Evolutionary conservation across 352 stramenopile species (phyloP).

Genomic region (Phytophthora tubulina): DNA sequence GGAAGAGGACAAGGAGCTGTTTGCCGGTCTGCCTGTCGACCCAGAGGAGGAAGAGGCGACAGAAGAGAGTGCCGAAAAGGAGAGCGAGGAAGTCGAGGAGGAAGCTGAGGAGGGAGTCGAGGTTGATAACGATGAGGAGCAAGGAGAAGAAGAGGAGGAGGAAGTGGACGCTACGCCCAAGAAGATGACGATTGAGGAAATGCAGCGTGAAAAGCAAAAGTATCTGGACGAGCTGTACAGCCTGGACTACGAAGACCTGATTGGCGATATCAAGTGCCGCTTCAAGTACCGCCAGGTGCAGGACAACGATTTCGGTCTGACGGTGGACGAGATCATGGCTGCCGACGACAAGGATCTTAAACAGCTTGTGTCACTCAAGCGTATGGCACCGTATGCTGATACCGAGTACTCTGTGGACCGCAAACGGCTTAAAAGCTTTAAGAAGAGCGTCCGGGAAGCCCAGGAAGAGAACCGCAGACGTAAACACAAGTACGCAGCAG

Average conservation of each 20-base stretch:
- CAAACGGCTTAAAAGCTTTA: constrained; percentile 78
- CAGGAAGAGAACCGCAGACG: constrained; percentile 47
- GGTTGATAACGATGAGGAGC: constrained; percentile 46
- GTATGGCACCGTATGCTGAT: constrained; percentile 95
- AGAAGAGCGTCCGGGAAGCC: constrained; percentile 66
- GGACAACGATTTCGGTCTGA: constrained; percentile 97
- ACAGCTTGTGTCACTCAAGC: constrained; percentile 97
- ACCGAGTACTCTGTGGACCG: constrained; percentile 78
- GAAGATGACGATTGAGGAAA: constrained; percentile 68
- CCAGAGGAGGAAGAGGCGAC: constrained; percentile 63
- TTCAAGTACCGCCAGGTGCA: constrained; percentile 98
- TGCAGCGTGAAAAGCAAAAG: constrained; percentile 90
- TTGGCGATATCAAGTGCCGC: constrained; percentile 96
- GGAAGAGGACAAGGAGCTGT: constrained; percentile 87
- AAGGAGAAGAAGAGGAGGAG: constrained; percentile 63
- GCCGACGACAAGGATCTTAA: constrained; percentile 97
- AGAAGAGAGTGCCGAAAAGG: constrained; percentile 35
- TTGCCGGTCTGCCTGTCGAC: constrained; percentile 74
- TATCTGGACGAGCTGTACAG: constrained; percentile 98
- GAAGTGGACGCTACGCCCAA: constrained; percentile 54
- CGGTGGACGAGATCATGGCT: constrained; percentile 97
- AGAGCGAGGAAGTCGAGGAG: constrained; percentile 47
- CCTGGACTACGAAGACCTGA: constrained; percentile 99
- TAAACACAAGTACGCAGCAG: constrained; percentile 44
- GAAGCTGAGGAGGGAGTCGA: constrained; percentile 42